These are phyloP conservation scores for Terana coerulea DNA, from an alignment of 768 basidiomycete genomes.

Conservation along the genomic window DNA sequence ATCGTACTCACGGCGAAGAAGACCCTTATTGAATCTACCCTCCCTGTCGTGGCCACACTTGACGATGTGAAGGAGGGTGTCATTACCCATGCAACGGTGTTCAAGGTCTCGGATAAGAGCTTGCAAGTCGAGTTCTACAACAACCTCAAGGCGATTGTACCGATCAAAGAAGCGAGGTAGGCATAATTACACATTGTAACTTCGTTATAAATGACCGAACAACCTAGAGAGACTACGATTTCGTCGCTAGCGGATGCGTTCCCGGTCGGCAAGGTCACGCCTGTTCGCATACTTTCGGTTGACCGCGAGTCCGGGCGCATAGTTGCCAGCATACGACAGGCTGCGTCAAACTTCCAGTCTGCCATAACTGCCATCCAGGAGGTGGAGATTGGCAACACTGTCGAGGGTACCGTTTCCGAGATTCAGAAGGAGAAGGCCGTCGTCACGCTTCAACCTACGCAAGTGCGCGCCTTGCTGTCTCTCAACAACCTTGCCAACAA, in stretches of 20 bases:
- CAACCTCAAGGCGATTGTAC: conserved; percentile 78
- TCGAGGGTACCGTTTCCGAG: conserved; percentile 68
- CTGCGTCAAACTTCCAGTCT: conserved; percentile 46
- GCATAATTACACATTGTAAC: conserved; percentile 14
- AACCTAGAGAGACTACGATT: conserved; percentile 58
- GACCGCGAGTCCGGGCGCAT: conserved; percentile 60
- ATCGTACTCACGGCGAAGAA: conserved; percentile 90
- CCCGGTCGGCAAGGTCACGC: conserved; percentile 76
- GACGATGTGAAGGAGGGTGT: conserved; percentile 69
- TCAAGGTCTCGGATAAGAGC: conserved; percentile 76
- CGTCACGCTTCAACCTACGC: conserved; percentile 64
- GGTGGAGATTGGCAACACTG: conserved; percentile 73
- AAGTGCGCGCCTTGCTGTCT: conserved; percentile 79
- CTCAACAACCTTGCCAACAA: conserved; percentile 84
- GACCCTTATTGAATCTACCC: conserved; percentile 74
- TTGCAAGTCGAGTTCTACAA: conserved; percentile 90
- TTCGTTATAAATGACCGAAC: conserved; percentile 1
- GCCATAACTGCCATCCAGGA: conserved; percentile 60
- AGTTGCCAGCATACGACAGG: conserved; percentile 85
- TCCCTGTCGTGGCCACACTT: conserved; percentile 62
- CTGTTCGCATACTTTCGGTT: conserved; percentile 72
- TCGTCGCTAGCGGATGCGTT: conserved; percentile 61
- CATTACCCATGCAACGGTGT: conserved; percentile 78
- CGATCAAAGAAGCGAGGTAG: conserved; percentile 78
- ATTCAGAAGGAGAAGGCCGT: conserved; percentile 85